Conservation (phyloP, 73 alveolate species). For the Paramecium bursaria region DNA sequence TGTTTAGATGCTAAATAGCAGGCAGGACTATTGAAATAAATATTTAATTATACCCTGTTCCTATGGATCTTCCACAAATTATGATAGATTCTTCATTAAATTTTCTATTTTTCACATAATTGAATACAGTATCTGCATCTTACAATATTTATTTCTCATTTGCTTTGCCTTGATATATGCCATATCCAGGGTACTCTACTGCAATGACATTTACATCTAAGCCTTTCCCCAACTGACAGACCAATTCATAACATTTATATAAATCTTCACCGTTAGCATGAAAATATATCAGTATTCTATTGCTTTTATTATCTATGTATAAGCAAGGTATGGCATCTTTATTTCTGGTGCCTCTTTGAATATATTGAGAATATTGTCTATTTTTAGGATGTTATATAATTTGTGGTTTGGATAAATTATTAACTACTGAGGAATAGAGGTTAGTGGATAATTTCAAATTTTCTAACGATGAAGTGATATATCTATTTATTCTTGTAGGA, state of each 20-base stretch:
- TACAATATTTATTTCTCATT: conserved; percentile 75
- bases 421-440: too few relatives aligned
- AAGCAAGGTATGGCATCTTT: conserved; percentile 69
- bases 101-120: conserved; percentile 66
- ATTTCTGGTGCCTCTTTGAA: too few relatives aligned
- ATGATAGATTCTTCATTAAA: conserved; percentile 64
- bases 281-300: conserved; percentile 73
- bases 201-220: conserved; percentile 85
- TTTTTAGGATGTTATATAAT: too few relatives aligned
- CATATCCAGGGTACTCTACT: conserved; percentile 97
- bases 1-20: conserved; percentile 76
- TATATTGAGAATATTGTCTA: too few relatives aligned
- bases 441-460: too few relatives aligned
- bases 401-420: too few relatives aligned
- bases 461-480: too few relatives aligned
- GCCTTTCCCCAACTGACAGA: conserved; percentile 75
- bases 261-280: conserved; percentile 96
- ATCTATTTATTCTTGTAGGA: too few relatives aligned
- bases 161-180: conserved; percentile 83
- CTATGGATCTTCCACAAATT: conserved; percentile 85
- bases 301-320: conserved; percentile 27
- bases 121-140: conserved; percentile 84
- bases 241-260: conserved; percentile 75
- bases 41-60: conserved; percentile 73
- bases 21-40: conserved; percentile 72